These are phyloP conservation scores for Ceraceosorus guamensis DNA, from an alignment of 1,284 basidiomycete genomes.

Conservation along the genomic window DNA sequence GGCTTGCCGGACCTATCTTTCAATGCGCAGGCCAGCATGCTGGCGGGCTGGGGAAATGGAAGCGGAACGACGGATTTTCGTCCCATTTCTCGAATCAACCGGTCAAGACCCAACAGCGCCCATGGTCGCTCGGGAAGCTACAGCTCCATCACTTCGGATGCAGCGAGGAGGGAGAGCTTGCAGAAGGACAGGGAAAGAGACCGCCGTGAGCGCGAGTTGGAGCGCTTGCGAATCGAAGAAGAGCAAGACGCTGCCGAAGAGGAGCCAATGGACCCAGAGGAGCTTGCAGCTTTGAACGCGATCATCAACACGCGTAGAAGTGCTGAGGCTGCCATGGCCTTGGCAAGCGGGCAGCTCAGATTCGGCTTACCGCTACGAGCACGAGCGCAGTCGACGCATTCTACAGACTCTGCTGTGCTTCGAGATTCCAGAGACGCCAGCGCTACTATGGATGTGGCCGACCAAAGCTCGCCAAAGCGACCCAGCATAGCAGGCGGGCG, in stretches of 20 bases:
- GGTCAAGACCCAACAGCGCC: background rate
- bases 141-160: background rate
- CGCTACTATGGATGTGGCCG: no score
- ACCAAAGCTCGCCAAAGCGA: no score
- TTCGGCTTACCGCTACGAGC: background rate
- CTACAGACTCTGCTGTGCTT: background rate
- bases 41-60: constrained; percentile 38
- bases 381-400: background rate
- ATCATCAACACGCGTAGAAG: constrained; percentile 47
- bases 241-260: constrained; percentile 7
- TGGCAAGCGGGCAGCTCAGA: constrained; percentile 30
- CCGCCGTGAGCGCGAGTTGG: constrained; percentile 2
- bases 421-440: no score
- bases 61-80: constrained; percentile 22
- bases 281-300: constrained; percentile 44
- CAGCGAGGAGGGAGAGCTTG: background rate
- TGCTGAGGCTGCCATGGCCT: constrained; percentile 43
- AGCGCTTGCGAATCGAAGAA: constrained; percentile 3
- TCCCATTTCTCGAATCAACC: no score
- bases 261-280: constrained; percentile 40
- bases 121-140: background rate
- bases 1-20: constrained; percentile 39
- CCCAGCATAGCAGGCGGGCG: no score
- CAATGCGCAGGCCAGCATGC: constrained; percentile 39
- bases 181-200: constrained; percentile 8